phyloP scores from a whole-genome alignment of 2,329 filamentous ascomycete genomes.

The Penicillium griseofulvum region DNA sequence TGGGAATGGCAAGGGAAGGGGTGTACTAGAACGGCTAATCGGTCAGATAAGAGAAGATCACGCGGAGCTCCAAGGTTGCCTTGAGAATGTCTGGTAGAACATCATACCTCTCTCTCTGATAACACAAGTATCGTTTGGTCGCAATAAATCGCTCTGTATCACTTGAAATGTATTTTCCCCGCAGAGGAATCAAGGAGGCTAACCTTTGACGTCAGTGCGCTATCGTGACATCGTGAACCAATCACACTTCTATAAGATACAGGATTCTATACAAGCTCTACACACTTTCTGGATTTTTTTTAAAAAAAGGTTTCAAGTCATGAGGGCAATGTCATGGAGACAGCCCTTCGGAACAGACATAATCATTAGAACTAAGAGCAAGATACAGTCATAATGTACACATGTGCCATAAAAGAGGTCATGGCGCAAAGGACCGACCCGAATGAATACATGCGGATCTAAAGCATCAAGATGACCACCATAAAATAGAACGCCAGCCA shows the following conservation, averaged over 20 bases:
- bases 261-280: no score
- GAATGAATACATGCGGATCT: slow-evolving; percentile 10
- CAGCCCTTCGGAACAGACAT: slow-evolving; percentile 18
- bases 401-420: slow-evolving; percentile 14
- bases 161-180: not conserved
- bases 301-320: not conserved
- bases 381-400: slow-evolving; percentile 27
- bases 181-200: slow-evolving; percentile 1
- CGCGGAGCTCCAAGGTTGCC: no score
- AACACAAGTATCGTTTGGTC: not conserved
- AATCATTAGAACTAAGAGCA: slow-evolving; percentile 26
- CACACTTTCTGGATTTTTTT: no score
- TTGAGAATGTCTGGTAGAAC: no score
- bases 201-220: slow-evolving; percentile 4
- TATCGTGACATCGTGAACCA: not conserved
- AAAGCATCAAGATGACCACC: slow-evolving; percentile 10
- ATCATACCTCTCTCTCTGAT: no score
- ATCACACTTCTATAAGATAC: not conserved
- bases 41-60: not conserved
- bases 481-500: slow-evolving; percentile 25
- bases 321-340: slow-evolving; percentile 8
- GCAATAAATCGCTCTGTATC: slow-evolving; percentile 1
- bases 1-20: not conserved
- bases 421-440: slow-evolving; percentile 8
- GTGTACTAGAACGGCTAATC: not conserved